Evolutionary conservation across 2,329 filamentous ascomycete genomes (phyloP), one percentile per base, ranked within the genome.

Genomic region (Cytospora chrysosperma): DNA sequence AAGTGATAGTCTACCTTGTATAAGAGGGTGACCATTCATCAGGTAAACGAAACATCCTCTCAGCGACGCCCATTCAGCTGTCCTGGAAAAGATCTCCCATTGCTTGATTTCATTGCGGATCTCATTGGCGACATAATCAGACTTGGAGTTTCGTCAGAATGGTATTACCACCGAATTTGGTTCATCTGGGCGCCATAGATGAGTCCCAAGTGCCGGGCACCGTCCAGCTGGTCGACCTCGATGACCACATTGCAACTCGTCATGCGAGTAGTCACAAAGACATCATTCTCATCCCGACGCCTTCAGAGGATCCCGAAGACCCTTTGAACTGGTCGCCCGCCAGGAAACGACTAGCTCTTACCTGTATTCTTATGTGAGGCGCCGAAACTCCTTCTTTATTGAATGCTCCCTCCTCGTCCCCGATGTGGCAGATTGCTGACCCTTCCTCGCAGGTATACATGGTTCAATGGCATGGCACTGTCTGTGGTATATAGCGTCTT

Each of bases 241-340:
- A 73, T 57, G 68, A 70, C 34, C 68, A 64, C 28, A 61, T 74
- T 26, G 67, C 67, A 12, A 70, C 71, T 47, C 71, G 64, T 6
- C 73, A 74, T 62, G 72, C 71, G 19, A 64, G 60, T 43, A 66
- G 67, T 26, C 69, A 70, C 34, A 71, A 70, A 54, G 72, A 77
- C 52, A 75, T 76, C 56, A 75, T 79, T 21, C 72, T 80, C 13
- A 72, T 79, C 26, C 78, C 78, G 19, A 74, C 73, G 1, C 78
- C 77, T 3, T 75, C 75, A 3, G 63, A 68, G 27, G 75, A 78
- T 63, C 75, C 77, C 7, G 75, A 78, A 49, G 78, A 79, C 61
- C 77, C 78, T 4, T 68, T 80, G 49, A 79, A 76, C 61, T 76
- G 76, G 76, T 60, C 62, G 7, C 65, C 65, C 6, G 65, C 59